phyloP scores from a whole-genome alignment of 176 grass and related monocot genomes.

The Themeda triandra region DNA sequence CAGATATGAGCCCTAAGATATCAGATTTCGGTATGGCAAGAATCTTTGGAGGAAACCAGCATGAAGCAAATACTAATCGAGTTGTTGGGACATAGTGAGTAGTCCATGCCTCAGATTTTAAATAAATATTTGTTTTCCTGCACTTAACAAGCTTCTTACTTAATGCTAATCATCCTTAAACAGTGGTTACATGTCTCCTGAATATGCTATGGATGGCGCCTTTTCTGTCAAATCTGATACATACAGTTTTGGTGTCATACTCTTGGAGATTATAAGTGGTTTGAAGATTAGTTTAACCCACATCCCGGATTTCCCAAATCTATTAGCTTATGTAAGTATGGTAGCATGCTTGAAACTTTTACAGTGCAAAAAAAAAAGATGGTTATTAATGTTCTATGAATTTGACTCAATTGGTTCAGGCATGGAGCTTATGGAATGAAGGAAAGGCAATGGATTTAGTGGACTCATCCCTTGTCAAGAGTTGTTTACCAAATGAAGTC shows the following conservation, averaged over 20 bases:
- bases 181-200: conserved; percentile 65
- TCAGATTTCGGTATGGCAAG: conserved; percentile 72
- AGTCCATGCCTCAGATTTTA: background rate
- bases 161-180: background rate
- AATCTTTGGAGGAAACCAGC: conserved; percentile 49
- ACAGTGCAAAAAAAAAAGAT: background rate
- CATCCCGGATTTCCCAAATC: background rate
- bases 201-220: conserved; percentile 60
- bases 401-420: conserved; percentile 23
- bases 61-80: conserved; percentile 40
- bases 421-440: conserved; percentile 59
- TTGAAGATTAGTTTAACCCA: conserved; percentile 35
- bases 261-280: conserved; percentile 64
- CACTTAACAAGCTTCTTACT: too few relatives aligned
- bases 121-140: too few relatives aligned
- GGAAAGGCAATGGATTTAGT: conserved; percentile 35
- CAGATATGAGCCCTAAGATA: conserved; percentile 54
- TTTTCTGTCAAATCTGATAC: conserved; percentile 64
- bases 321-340: conserved; percentile 52
- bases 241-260: conserved; percentile 52
- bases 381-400: background rate
- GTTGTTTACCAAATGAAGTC: too few relatives aligned
- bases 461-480: conserved; percentile 10
- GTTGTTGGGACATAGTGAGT: conserved; percentile 57
- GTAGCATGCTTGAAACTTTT: background rate